Percentiles rank a stretch among this genome's conserved stretches.
Conservation (phyloP, 2,329 filamentous ascomycete species). For the Eurotiales sp. region DNA sequence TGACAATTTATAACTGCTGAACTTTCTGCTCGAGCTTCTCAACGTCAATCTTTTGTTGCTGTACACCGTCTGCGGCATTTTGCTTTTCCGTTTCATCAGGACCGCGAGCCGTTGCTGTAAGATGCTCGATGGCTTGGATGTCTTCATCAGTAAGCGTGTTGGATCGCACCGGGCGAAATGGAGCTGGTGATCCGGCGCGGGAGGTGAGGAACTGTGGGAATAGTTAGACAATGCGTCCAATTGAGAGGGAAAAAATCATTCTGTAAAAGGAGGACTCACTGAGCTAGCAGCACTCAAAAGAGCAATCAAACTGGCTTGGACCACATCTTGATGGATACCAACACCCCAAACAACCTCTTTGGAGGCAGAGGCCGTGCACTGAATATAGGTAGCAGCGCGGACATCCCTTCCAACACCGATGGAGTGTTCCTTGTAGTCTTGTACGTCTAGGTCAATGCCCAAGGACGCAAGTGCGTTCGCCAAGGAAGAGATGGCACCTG, state of each 20-base stretch:
- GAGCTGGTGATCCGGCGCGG: conserved; percentile 64
- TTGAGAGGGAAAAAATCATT: conserved; percentile 6
- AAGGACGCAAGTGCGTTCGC: conserved; percentile 74
- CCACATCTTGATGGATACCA: conserved; percentile 87
- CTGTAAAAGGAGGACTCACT: conserved; percentile 53
- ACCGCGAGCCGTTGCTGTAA: conserved; percentile 26
- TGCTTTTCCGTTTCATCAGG: conserved; percentile 16
- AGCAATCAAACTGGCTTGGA: conserved; percentile 83
- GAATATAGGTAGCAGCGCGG: conserved; percentile 93
- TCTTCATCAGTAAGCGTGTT: conserved; percentile 47
- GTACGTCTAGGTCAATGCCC: conserved; percentile 83
- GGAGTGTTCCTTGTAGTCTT: conserved; percentile 94
- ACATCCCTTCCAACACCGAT: conserved; percentile 77
- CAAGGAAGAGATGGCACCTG: conserved; percentile 85
- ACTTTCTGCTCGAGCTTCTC: conserved; percentile 37
- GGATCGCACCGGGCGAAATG: conserved; percentile 57
- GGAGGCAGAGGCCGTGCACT: conserved; percentile 68
- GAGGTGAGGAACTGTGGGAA: conserved; percentile 61
- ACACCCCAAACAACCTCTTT: conserved; percentile 76
- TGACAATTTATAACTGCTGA: conserved; percentile 27
- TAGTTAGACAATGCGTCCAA: conserved; percentile 30
- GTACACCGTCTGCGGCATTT: conserved; percentile 23
- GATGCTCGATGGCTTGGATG: conserved; percentile 40
- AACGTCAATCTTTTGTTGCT: conserved; percentile 33
- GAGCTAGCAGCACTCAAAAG: conserved; percentile 80